Evolutionary conservation across 2,329 filamentous ascomycete genomes (phyloP).

Genomic region (Rosellinia necatrix): DNA sequence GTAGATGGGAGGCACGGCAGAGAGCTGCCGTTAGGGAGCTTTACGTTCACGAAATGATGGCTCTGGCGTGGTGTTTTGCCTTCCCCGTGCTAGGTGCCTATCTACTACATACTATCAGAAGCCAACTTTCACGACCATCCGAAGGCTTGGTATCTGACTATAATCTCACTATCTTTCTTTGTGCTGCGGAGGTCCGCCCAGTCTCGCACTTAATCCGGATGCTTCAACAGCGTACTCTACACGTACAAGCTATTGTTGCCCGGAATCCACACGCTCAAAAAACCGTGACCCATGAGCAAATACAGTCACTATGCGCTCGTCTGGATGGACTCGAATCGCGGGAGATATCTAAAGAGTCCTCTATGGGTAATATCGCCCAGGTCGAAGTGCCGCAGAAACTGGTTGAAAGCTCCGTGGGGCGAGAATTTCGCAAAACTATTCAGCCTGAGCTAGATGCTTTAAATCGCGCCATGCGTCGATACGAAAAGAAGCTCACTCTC

Average conservation of each 20-base stretch:
- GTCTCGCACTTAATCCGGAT: constrained; percentile 81
- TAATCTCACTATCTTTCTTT: constrained; percentile 87
- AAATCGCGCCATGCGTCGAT: constrained; percentile 84
- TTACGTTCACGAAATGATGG: constrained; percentile 73
- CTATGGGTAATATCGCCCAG: constrained; percentile 14
- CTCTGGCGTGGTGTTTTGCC: constrained; percentile 77
- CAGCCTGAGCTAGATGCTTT: constrained; percentile 86
- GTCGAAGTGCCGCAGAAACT: constrained; percentile 42
- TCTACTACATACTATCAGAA: constrained; percentile 79
- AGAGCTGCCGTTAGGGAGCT: constrained; percentile 64
- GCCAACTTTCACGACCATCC: constrained; percentile 79
- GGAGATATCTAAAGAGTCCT: constrained; percentile 44
- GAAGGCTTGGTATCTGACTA: constrained; percentile 90
- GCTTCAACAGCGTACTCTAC: constrained; percentile 76
- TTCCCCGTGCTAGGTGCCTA: constrained; percentile 81
- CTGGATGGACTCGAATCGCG: constrained; percentile 72
- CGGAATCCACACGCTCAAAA: constrained; percentile 52
- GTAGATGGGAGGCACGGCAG: constrained; percentile 36
- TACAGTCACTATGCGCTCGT: constrained; percentile 65
- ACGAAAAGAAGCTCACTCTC: constrained; percentile 84
- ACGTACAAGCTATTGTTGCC: constrained; percentile 76
- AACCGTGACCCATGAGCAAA: constrained; percentile 44
- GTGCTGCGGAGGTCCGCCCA: constrained; percentile 85
- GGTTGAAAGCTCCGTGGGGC: constrained; percentile 51
- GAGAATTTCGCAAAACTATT: constrained; percentile 66